Evolutionary conservation across 371 early-diverging fungal genomes (phyloP).

Genomic region (Choanephora cucurbitarum): DNA sequence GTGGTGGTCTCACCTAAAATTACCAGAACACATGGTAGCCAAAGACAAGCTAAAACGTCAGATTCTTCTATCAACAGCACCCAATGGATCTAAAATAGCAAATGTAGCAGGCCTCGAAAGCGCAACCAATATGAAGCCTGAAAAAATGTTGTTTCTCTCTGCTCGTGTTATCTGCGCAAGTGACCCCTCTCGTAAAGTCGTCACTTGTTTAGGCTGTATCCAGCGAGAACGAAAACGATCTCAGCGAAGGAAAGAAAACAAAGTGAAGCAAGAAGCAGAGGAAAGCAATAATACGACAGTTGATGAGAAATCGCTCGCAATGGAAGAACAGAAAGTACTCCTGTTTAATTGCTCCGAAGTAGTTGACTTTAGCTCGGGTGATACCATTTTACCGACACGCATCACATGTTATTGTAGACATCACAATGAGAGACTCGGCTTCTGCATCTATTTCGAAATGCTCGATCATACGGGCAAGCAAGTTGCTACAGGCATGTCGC

Average conservation of each 20-base stretch:
- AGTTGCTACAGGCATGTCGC: slow-evolving; percentile 83
- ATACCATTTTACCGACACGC: slow-evolving; percentile 86
- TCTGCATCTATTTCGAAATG: slow-evolving; percentile 81
- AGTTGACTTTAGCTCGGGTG: slow-evolving; percentile 89
- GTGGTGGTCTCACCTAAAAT: slow-evolving; percentile 70
- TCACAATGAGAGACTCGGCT: slow-evolving; percentile 89
- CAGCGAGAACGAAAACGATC: slow-evolving; percentile 75
- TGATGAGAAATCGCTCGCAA: slow-evolving; percentile 53
- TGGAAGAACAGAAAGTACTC: slow-evolving; percentile 73
- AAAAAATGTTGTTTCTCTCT: slow-evolving; percentile 68
- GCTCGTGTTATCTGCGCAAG: slow-evolving; percentile 87
- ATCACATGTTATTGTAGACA: slow-evolving; percentile 96
- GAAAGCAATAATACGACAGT: slow-evolving; percentile 31
- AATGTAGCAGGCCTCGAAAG: slow-evolving; percentile 16
- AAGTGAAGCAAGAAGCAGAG: slow-evolving; percentile 28
- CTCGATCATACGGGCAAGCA: slow-evolving; percentile 69
- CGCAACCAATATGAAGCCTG: slow-evolving; percentile 27
- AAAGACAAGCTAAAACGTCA: slow-evolving; percentile 55
- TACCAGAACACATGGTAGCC: slow-evolving; percentile 70
- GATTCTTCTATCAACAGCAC: slow-evolving; percentile 19
- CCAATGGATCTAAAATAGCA: slow-evolving; percentile 20
- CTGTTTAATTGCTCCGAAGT: slow-evolving; percentile 89
- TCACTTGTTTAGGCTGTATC: slow-evolving; percentile 85
- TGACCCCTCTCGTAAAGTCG: slow-evolving; percentile 75
- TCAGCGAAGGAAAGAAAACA: slow-evolving; percentile 57